These are phyloP conservation scores for Aureobasidium sp. DNA, from an alignment of 2,329 filamentous ascomycete genomes.

Conservation along the genomic window DNA sequence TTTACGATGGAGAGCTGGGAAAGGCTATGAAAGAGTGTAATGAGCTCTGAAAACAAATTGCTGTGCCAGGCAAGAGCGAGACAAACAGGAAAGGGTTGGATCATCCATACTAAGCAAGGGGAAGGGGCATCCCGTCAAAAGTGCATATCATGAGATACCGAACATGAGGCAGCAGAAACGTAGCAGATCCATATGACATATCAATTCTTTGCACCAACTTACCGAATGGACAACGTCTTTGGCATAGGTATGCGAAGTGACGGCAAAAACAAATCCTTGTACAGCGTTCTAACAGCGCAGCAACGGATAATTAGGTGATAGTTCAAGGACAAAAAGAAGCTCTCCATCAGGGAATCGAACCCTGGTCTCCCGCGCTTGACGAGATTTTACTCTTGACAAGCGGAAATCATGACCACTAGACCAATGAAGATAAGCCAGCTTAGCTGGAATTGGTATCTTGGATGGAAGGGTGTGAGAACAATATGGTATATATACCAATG, in stretches of 20 bases:
- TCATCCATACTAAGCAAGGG: not conserved
- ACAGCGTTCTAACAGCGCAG: no score
- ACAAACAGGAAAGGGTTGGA: not conserved
- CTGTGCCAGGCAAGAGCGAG: not conserved
- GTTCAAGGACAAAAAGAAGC: not conserved
- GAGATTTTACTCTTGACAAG: not conserved
- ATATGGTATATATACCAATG: no score
- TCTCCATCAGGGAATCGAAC: slow-evolving; percentile 23
- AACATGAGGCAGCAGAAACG: not conserved
- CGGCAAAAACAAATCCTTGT: no score
- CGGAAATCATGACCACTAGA: slow-evolving; percentile 13
- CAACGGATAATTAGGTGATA: not conserved
- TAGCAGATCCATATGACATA: no score
- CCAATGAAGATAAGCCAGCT: slow-evolving; percentile 11
- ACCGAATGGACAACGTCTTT: not conserved
- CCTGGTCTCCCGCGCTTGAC: slow-evolving; percentile 23
- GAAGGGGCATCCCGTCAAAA: not conserved
- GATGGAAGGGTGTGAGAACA: not conserved
- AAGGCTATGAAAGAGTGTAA: not conserved
- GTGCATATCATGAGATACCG: not conserved
- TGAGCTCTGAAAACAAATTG: not conserved
- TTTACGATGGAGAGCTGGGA: not conserved
- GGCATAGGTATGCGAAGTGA: no score
- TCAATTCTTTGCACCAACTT: no score
- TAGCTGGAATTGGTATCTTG: slow-evolving; percentile 1